Percentiles rank a stretch among this genome's conserved stretches.
Evolutionary conservation across 2,329 filamentous ascomycete genomes (phyloP).

Genomic region (Gyromitra esculenta): DNA sequence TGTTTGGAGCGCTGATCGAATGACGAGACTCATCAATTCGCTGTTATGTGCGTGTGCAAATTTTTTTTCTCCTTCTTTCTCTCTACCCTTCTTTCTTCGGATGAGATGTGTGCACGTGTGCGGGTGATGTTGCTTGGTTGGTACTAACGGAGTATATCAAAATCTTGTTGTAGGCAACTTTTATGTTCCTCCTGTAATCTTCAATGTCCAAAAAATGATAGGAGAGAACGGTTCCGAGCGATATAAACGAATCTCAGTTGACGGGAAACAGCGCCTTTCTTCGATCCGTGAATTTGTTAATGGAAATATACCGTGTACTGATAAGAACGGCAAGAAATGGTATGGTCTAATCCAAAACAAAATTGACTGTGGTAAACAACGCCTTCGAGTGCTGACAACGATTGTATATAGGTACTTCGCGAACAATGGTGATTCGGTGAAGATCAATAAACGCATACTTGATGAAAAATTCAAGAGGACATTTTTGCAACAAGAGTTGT

Average conservation of each 20-base stretch:
- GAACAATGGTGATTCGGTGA: conserved; percentile 28
- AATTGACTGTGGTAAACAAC: background rate
- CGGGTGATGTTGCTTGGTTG: conserved; percentile 4
- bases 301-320: conserved; percentile 63
- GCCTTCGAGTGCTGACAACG: background rate
- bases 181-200: conserved; percentile 65
- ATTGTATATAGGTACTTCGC: conserved; percentile 29
- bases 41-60: conserved; percentile 56
- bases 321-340: conserved; percentile 62
- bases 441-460: conserved; percentile 59
- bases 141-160: conserved; percentile 31
- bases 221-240: conserved; percentile 49
- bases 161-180: conserved; percentile 33
- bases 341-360: conserved; percentile 54
- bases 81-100: conserved; percentile 57
- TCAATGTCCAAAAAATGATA: conserved; percentile 60
- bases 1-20: conserved; percentile 61
- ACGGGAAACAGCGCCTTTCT: conserved; percentile 65
- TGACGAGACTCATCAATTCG: conserved; percentile 57
- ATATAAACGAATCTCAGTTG: conserved; percentile 61
- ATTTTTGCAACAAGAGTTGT: conserved; percentile 62
- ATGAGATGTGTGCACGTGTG: background rate
- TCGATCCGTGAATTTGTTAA: conserved; percentile 63
- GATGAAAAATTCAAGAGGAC: conserved; percentile 59
- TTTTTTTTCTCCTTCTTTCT: no score